Evolutionary conservation across 495 filamentous ascomycete genomes (phyloP).

Genomic region (Tuber brumale): DNA sequence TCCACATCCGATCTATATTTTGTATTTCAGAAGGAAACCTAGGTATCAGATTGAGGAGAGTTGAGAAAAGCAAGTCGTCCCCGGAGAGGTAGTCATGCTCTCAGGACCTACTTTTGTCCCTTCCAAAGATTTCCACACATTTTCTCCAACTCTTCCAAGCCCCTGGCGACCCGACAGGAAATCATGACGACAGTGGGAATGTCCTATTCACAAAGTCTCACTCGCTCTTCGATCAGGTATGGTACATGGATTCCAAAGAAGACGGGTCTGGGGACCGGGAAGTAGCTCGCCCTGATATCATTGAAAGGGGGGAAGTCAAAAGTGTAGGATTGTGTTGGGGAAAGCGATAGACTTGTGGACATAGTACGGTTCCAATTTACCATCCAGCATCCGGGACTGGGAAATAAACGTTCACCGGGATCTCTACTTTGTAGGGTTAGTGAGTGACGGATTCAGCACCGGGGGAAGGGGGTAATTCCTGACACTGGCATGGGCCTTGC

Average conservation of each 20-base stretch:
- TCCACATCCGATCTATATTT: neutral
- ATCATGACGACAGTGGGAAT: neutral
- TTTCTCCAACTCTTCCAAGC: neutral
- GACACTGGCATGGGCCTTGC: neutral
- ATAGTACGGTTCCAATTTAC: neutral
- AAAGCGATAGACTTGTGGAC: neutral
- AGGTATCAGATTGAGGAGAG: neutral
- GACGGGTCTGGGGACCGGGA: neutral
- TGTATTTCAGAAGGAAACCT: neutral
- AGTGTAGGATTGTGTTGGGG: neutral
- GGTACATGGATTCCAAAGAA: neutral
- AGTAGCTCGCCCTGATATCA: neutral
- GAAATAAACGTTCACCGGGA: no score
- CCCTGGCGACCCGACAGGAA: neutral
- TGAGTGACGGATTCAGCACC: neutral
- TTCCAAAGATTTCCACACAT: neutral
- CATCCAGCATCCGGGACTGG: neutral
- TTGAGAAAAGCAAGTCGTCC: neutral
- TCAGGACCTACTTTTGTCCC: neutral
- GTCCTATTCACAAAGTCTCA: neutral
- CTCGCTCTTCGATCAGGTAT: neutral
- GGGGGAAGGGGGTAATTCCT: neutral
- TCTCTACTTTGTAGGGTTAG: neutral
- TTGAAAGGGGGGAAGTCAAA: neutral
- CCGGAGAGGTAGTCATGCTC: neutral